Conservation (phyloP, 106 monocot genomes). For the Allium fistulosum region DNA sequence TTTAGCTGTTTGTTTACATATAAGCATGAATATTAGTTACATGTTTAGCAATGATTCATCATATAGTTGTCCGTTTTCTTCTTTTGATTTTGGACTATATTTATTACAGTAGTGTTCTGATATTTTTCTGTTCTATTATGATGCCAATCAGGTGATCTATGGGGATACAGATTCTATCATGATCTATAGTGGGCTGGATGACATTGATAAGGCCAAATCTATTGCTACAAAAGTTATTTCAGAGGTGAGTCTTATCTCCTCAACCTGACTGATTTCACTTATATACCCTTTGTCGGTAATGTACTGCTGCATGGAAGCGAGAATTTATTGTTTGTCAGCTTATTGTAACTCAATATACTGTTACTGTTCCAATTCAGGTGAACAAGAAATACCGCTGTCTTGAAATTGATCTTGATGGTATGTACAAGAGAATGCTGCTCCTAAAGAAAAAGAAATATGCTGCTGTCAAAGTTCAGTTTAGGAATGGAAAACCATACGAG, state of each 20-base stretch:
- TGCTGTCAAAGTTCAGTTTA: constrained; percentile 78
- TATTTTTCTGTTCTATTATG: not conserved
- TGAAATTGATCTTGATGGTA: constrained; percentile 97
- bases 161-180: constrained; percentile 99
- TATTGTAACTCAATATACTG: not conserved
- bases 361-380: constrained; percentile 32
- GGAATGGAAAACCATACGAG: constrained; percentile 69
- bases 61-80: too few species aligned
- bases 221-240: constrained; percentile 92
- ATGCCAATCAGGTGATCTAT: constrained; percentile 72
- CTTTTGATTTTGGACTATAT: not conserved
- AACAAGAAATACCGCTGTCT: constrained; percentile 94
- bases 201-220: constrained; percentile 69
- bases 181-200: constrained; percentile 91
- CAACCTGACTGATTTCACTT: not conserved
- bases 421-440: constrained; percentile 97
- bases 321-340: not conserved
- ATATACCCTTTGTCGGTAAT: not conserved
- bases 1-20: too few species aligned
- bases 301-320: not conserved
- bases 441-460: constrained; percentile 99
- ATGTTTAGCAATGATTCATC: too few species aligned
- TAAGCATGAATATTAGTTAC: too few species aligned
- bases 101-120: not conserved
- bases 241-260: constrained; percentile 32